Evolutionary conservation across 108 stramenopile species (phyloP).

Genomic region (Conticribra weissflogii): DNA sequence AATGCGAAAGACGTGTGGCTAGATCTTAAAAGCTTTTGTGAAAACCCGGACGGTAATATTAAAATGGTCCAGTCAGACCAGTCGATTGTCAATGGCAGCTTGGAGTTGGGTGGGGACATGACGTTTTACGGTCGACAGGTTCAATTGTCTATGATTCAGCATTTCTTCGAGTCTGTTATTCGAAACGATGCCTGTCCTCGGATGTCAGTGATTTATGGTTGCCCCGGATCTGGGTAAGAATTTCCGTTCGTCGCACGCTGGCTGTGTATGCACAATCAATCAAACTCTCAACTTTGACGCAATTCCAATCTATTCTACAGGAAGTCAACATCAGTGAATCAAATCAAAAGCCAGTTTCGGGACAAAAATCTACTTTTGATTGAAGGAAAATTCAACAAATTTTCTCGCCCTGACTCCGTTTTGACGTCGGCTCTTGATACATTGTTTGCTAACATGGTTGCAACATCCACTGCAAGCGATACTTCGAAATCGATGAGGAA

Average conservation of each 20-base stretch:
- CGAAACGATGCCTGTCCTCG: not conserved
- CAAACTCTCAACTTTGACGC: too few species aligned
- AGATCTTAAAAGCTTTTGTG: constrained; percentile 8
- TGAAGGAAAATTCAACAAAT: constrained; percentile 32
- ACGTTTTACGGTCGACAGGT: constrained; percentile 17
- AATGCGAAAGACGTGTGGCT: constrained; percentile 8
- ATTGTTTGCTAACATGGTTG: constrained; percentile 21
- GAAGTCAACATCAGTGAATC: constrained; percentile 33
- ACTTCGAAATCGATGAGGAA: constrained; percentile 23
- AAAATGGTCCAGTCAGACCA: constrained; percentile 1
- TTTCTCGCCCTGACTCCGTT: constrained; percentile 26
- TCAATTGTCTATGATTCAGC: constrained; percentile 6
- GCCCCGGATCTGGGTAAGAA: constrained; percentile 35
- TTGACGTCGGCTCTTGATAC: constrained; percentile 21
- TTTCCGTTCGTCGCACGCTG: too few species aligned
- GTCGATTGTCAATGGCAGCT: constrained; percentile 1
- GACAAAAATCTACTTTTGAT: constrained; percentile 26
- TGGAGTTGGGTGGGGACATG: not conserved
- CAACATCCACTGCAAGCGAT: not conserved
- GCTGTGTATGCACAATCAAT: too few species aligned
- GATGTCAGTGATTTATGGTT: constrained; percentile 10
- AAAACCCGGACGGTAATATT: constrained; percentile 3
- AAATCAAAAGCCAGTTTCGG: constrained; percentile 26
- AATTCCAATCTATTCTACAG: not conserved
- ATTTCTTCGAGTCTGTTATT: constrained; percentile 5